These are phyloP conservation scores for Colletotrichum australisinense DNA, from an alignment of 2,329 filamentous ascomycete species.

Conservation along the genomic window DNA sequence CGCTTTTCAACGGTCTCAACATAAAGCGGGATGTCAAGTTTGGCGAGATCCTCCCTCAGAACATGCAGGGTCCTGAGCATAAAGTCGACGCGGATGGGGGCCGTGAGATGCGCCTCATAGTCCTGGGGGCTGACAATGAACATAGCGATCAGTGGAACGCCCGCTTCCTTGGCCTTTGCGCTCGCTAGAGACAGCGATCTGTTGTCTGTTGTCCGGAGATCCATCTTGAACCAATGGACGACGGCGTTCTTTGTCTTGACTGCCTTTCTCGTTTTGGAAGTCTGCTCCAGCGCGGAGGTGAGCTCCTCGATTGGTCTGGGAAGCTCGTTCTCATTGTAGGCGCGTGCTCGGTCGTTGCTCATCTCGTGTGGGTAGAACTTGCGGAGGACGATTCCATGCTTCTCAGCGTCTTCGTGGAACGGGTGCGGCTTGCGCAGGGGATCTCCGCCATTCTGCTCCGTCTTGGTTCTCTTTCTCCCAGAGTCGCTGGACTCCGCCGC, in stretches of 20 bases:
- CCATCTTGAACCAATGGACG: constrained; percentile 92
- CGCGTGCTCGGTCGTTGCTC: constrained; percentile 79
- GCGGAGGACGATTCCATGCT: constrained; percentile 73
- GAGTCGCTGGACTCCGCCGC: constrained; percentile 38
- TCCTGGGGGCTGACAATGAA: constrained; percentile 88
- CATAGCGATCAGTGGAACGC: constrained; percentile 78
- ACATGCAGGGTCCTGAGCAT: constrained; percentile 77
- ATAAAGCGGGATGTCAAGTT: constrained; percentile 81
- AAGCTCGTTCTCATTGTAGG: constrained; percentile 78
- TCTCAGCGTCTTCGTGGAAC: constrained; percentile 57
- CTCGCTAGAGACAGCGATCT: constrained; percentile 75
- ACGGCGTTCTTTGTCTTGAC: constrained; percentile 71
- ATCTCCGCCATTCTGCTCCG: constrained; percentile 39
- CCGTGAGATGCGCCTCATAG: constrained; percentile 82
- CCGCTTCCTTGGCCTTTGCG: constrained; percentile 71
- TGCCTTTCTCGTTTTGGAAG: constrained; percentile 61
- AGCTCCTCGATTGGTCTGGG: constrained; percentile 80
- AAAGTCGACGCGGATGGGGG: constrained; percentile 82
- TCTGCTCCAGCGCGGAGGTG: constrained; percentile 69
- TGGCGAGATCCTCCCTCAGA: constrained; percentile 73
- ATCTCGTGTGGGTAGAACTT: constrained; percentile 90
- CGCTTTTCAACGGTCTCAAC: constrained; percentile 78
- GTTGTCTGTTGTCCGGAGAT: constrained; percentile 81
- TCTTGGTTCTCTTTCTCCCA: constrained; percentile 47
- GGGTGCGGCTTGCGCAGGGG: constrained; percentile 59